Conservation (phyloP, 805 yeast genomes). For the Candida hungchunana region DNA sequence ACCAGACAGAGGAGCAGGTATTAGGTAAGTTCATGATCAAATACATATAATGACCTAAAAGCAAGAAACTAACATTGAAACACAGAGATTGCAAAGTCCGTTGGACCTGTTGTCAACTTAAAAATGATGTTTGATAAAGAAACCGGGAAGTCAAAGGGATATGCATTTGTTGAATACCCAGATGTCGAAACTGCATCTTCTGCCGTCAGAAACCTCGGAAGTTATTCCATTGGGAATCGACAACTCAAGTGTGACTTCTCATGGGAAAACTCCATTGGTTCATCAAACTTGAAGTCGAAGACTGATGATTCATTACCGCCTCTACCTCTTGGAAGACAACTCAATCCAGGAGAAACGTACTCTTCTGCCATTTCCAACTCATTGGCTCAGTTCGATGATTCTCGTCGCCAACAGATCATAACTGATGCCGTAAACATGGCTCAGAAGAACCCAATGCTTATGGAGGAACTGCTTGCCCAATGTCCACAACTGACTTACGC, state of each 20-base stretch:
- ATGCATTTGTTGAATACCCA: slow-evolving; percentile 77
- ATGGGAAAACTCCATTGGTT: slow-evolving; percentile 38
- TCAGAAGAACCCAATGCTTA: slow-evolving; percentile 49
- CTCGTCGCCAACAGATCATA: slow-evolving; percentile 44
- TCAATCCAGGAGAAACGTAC: slow-evolving; percentile 28
- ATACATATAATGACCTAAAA: slow-evolving; percentile 4
- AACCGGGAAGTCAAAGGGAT: slow-evolving; percentile 89
- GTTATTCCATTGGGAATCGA: slow-evolving; percentile 70
- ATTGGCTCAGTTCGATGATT: slow-evolving; percentile 42
- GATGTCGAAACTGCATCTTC: slow-evolving; percentile 82
- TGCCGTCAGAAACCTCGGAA: slow-evolving; percentile 85
- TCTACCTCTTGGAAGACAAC: slow-evolving; percentile 50
- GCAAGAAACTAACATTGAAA: background rate
- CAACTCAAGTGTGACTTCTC: slow-evolving; percentile 72
- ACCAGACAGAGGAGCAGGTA: slow-evolving; percentile 92
- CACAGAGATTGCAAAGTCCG: slow-evolving; percentile 70
- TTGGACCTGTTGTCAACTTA: slow-evolving; percentile 79
- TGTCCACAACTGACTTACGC: slow-evolving; percentile 85
- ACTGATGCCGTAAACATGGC: slow-evolving; percentile 60
- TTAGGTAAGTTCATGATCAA: slow-evolving; percentile 24
- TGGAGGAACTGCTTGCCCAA: slow-evolving; percentile 54
- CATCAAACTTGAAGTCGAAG: slow-evolving; percentile 2
- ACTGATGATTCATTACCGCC: slow-evolving; percentile 36
- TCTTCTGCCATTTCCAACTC: slow-evolving; percentile 41
- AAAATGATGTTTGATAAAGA: slow-evolving; percentile 80